Evolutionary conservation across 768 basidiomycete species (phyloP), one percentile per base, ranked within the genome.

Genomic region (Stropharia rugosoannulata): DNA sequence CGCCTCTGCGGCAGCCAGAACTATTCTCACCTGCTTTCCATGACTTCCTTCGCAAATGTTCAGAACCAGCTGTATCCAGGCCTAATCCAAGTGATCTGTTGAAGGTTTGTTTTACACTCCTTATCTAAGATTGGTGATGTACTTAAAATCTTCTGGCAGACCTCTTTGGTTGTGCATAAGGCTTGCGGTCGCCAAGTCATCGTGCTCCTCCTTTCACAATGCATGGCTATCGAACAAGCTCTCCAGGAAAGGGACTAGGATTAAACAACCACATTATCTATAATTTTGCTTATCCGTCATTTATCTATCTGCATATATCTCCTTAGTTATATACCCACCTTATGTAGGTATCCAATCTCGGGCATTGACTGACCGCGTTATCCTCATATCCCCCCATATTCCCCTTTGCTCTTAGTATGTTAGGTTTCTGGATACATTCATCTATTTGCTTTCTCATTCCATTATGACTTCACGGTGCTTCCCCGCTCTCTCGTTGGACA

Each of bases 171-270:
- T 36, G 77, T 89, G 52, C 80, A 81, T 52, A 86, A 83, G 54
- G 84, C 86, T 1, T 86, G 86, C 64, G 85, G 86, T 16, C 84
- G 87, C 16, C 65, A 75, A 19, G 85, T 87, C n/a, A 81, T 89
- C 55, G 71, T 84, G 22, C 82, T 87, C 58, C 73, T 90, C 38
- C 78, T 90, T 42, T 73, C 80, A 40, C 83, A 86, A 58, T 90
- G 89, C 67, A 81, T 79, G 65, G 72, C 82, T 29, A 85, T 90
- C 56, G 89, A 90, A 71, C 79, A 83, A 57, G 59, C 57, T 36
- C 70, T 67, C 45, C 65, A 66, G 54, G 67, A 67, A 54, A 58
- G 45, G 59, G 54, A 54, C 49, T 47, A 55, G 38, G 48, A 55
- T 16, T 44, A 53, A 57, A 59, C 25, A 57, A 22, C 18, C 45